Percentiles rank a stretch among this genome's conserved stretches.
Conservation (phyloP, 2,329 filamentous ascomycete genomes). For the Blastomyces gilchristii region DNA sequence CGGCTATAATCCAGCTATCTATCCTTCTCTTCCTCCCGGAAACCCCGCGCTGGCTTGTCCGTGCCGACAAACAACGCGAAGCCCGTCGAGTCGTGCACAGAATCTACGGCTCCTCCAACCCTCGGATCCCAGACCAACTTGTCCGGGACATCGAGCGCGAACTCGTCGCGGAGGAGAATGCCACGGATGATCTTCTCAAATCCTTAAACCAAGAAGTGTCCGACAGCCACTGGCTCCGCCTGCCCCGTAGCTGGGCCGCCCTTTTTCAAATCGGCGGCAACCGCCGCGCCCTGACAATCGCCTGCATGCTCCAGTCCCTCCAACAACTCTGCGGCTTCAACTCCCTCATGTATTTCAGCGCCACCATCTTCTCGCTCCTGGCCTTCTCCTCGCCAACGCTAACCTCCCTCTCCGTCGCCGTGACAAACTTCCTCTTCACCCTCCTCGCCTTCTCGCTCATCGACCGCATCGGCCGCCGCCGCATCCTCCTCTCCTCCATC, state of each 20-base stretch:
- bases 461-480: conserved; percentile 66
- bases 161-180: conserved; percentile 56
- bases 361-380: conserved; percentile 67
- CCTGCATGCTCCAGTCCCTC: conserved; percentile 73
- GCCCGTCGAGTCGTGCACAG: conserved; percentile 56
- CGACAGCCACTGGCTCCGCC: neutral
- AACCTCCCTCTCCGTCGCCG: conserved; percentile 67
- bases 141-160: conserved; percentile 63
- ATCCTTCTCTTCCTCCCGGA: conserved; percentile 70
- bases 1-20: conserved; percentile 59
- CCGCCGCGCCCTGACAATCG: conserved; percentile 64
- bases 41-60: conserved; percentile 78
- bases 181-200: conserved; percentile 15
- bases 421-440: conserved; percentile 74
- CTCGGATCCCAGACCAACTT: conserved; percentile 47
- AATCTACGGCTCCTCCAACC: conserved; percentile 47
- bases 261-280: conserved; percentile 39
- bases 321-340: conserved; percentile 90
- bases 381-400: conserved; percentile 70
- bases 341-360: conserved; percentile 85
- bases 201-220: neutral
- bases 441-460: conserved; percentile 65
- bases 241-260: conserved; percentile 14
- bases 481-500: conserved; percentile 71
- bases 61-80: conserved; percentile 49